Base-by-base conservation (phyloP, 345 rosid genomes). In the Turnera subulata region DNA sequence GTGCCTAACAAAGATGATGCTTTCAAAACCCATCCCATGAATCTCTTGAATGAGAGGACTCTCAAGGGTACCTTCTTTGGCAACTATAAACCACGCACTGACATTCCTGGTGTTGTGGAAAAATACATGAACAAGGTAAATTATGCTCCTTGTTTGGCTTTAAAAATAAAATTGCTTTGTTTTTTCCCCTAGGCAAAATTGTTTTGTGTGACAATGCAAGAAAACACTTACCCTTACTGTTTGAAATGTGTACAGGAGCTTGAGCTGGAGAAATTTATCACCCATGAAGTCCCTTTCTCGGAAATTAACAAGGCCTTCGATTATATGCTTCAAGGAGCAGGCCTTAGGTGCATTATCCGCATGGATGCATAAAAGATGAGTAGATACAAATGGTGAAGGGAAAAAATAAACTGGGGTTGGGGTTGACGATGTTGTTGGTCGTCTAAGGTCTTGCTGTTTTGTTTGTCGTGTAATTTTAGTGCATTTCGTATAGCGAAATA, bases 21-120 rank as follows among this genome's bases (percentile, higher is more conserved):
- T 0, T 82, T 82, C 74, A 80, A 82, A 73, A 80, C 85, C 39
- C 79, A 78, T 62, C 89, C 84, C 0, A 51, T 82, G 73, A 85
- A 80, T 40, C 11, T 82, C 0, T 77, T 82, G 56, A 80, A 82
- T 49, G 91, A 80, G 70, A 85, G 80, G 63, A 85, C 88, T 11
- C 83, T 85, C 0, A 82, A 80, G 66, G 92, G 88, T 13, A 80
- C 92, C 38, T 78, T 82, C 74, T 82, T 78, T 0, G 88, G 88
- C 18, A 85, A 82, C 66, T 82, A 76, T 77, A 85, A 85, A 62
- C 84, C 92, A 15, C 80, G 80, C 39, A 56, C 80, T 16, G 84
- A 85, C 39, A 74, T 85, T 62, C 92, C 92, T 16, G 59, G 73
- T 10, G 83, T 82, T 11, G 88, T 85, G 8, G 84, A 85, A 35